Conservation (phyloP, 139 green algal species). For the Micromonas pusilla region DNA sequence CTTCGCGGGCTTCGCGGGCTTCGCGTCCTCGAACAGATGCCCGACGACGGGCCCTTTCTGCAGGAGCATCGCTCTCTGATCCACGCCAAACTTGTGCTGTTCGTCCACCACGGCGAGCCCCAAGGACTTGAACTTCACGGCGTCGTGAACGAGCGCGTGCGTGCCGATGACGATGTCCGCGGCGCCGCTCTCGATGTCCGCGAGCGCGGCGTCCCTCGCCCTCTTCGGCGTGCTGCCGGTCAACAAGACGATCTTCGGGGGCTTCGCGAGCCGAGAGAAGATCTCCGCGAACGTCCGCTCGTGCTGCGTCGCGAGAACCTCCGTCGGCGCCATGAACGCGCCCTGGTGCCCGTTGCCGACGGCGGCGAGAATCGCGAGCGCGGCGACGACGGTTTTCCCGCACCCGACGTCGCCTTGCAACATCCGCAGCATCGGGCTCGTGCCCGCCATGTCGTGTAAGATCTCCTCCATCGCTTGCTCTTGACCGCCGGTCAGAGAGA, state of each 20-base stretch:
- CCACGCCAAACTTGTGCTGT: slow-evolving; percentile 70
- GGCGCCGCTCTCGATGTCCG: slow-evolving; percentile 42
- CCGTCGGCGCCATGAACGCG: slow-evolving; percentile 84
- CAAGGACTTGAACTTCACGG: slow-evolving; percentile 58
- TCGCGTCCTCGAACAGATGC: too few species aligned
- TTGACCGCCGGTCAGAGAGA: slow-evolving; percentile 49
- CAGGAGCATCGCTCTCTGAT: slow-evolving; percentile 33
- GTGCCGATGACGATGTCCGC: slow-evolving; percentile 73
- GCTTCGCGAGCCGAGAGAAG: background rate
- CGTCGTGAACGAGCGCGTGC: slow-evolving; percentile 62
- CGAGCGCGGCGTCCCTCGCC: slow-evolving; percentile 9
- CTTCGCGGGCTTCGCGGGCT: too few species aligned
- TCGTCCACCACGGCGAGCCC: slow-evolving; percentile 87
- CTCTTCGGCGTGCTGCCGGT: slow-evolving; percentile 33
- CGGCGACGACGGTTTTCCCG: slow-evolving; percentile 87
- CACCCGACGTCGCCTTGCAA: slow-evolving; percentile 93
- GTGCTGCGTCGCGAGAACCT: slow-evolving; percentile 51
- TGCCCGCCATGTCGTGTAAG: slow-evolving; percentile 45
- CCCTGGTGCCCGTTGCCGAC: slow-evolving; percentile 56
- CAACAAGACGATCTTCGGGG: slow-evolving; percentile 34
- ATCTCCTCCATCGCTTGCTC: slow-evolving; percentile 44
- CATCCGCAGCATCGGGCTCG: slow-evolving; percentile 68
- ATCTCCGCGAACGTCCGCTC: slow-evolving; percentile 17
- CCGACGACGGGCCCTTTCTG: slow-evolving; percentile 21
- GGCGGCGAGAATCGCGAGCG: slow-evolving; percentile 54